phyloP scores from a whole-genome alignment of 2,329 filamentous ascomycete genomes.

The Lizonia empirigonia region DNA sequence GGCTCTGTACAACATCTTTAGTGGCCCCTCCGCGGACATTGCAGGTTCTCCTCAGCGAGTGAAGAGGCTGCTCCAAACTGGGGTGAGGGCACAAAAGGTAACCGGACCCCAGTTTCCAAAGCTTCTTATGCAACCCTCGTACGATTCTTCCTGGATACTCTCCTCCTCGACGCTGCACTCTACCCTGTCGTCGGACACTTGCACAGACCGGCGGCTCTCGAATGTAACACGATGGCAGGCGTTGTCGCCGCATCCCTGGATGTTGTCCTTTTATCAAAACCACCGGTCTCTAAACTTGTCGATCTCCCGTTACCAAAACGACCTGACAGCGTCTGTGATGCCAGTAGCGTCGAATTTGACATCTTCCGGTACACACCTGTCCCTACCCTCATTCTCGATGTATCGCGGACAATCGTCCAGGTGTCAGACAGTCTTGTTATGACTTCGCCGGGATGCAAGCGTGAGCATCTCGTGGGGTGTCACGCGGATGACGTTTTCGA shows the following conservation, averaged over 20 bases:
- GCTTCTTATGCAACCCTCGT: constrained; percentile 24
- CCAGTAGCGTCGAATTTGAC: constrained; percentile 20
- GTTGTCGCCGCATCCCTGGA: constrained; percentile 22
- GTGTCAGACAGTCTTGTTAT: constrained; percentile 53
- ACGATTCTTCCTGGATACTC: constrained; percentile 22
- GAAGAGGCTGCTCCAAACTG: neutral
- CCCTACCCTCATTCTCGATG: constrained; percentile 38
- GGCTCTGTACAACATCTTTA: constrained; percentile 1
- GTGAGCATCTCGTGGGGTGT: constrained; percentile 45
- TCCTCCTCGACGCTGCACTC: constrained; percentile 7
- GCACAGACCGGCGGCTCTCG: constrained; percentile 11
- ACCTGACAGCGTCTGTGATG: constrained; percentile 14
- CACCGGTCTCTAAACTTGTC: constrained; percentile 16
- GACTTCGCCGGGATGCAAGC: constrained; percentile 38
- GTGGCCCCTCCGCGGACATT: constrained; percentile 1
- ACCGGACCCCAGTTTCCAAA: constrained; percentile 10
- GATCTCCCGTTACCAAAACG: constrained; percentile 21
- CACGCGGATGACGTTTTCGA: constrained; percentile 51
- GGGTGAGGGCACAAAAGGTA: constrained; percentile 2
- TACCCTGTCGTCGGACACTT: constrained; percentile 12
- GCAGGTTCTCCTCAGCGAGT: neutral
- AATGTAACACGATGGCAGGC: constrained; percentile 13
- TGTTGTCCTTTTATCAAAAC: constrained; percentile 11
- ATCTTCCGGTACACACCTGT: constrained; percentile 51
- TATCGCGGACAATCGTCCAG: constrained; percentile 60